phyloP scores from a whole-genome alignment of 164 flowering plant genomes.

The Malania oleifera region DNA sequence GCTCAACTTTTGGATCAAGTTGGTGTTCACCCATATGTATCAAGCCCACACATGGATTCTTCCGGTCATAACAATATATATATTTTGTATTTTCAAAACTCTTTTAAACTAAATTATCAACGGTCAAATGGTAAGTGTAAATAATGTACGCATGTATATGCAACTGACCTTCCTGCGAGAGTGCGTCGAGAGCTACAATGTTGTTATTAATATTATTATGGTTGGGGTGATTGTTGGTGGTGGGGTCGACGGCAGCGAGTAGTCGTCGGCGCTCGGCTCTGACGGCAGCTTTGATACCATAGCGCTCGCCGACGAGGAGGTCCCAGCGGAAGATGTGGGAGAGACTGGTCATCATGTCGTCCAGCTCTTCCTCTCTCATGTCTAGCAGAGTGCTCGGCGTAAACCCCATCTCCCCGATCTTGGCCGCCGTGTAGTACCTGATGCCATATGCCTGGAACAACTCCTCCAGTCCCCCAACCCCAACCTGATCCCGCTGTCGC shows the following conservation, averaged over 20 bases:
- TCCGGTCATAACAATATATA: too few species aligned
- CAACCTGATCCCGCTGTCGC: conserved; percentile 38
- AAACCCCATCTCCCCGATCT: conserved; percentile 90
- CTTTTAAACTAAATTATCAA: too few species aligned
- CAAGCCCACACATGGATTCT: too few species aligned
- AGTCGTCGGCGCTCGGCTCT: conserved; percentile 81
- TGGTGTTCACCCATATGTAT: too few species aligned
- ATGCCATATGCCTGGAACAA: conserved; percentile 80
- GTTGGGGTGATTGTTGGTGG: too few species aligned
- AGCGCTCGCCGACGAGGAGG: conserved; percentile 86
- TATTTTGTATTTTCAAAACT: too few species aligned
- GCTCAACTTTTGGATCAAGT: too few species aligned
- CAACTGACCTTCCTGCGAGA: conserved; percentile 83
- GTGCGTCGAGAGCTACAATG: conserved; percentile 77
- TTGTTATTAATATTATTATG: too few species aligned
- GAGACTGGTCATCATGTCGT: conserved; percentile 88
- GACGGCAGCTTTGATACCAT: conserved; percentile 91
- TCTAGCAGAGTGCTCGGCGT: conserved; percentile 78
- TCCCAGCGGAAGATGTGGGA: conserved; percentile 84
- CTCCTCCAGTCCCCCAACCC: conserved; percentile 69
- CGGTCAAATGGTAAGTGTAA: too few species aligned
- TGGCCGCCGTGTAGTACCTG: conserved; percentile 75
- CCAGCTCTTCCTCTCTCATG: conserved; percentile 94
- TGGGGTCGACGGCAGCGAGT: too few species aligned
- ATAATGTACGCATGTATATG: neutral